Evolutionary conservation across 345 rosid species (phyloP), one percentile per base, ranked within the genome.

Genomic region (Pseudoturritis turrita): DNA sequence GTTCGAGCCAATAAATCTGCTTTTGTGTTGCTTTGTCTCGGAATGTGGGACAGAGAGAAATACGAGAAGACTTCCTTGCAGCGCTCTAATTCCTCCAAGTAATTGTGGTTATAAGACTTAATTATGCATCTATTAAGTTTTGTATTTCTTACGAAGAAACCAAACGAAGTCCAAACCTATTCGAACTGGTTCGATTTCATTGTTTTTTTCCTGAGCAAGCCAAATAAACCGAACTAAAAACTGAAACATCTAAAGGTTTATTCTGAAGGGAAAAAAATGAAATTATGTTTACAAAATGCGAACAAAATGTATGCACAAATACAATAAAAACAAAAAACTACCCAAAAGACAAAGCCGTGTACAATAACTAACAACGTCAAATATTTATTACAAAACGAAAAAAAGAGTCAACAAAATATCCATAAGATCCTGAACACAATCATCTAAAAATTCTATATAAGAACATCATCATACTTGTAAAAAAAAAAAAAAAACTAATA

Each of bases 371-470:
- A 58, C 66, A 57, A 3, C 9, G 43, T 21, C 68, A 50, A 57
- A 74, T 39, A 49, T 28, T 50, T 74, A 74, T 75, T 75, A 68
- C 69, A 68, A 22, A 75, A 52, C 47, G 62, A 60, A 68, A 62
- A 62, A 7, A 25, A 40, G 40, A 60, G 44, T 10, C 33, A 44
- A 21, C 2, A 49, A 58, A 39, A 1, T 21, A 22, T 66, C 50
- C 66, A 10, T 55, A 56, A 44, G 71, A 65, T 73, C 41, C 35
- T 56, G 52, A 61, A 26, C 50, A 23, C 14, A 36, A 73, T 36
- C 65, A 55, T 54, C 64, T 73, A 25, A 47, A 25, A 55, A 9
- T 17, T 56, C 51, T 55, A 45, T 12, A n/a, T n/a, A 53, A 60
- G 6, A 63, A 41, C 18, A 65, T 36, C 70, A 56, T 43, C 64